Percentiles rank a stretch among this genome's conserved stretches.
Evolutionary conservation across 371 early-diverging fungal species (phyloP).

Genomic region (Blakeslea trispora): DNA sequence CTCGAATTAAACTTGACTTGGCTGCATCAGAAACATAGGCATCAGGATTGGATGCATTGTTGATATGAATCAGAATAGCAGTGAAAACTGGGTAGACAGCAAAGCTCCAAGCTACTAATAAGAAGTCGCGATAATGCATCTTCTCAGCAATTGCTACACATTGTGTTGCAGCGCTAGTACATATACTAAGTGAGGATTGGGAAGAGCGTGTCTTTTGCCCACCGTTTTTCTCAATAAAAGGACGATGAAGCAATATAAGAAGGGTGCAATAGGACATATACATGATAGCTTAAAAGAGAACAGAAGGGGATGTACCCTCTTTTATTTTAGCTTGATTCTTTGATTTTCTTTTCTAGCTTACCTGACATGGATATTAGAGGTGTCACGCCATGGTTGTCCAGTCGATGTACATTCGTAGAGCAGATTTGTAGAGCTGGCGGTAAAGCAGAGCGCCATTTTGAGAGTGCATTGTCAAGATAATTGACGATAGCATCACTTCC

Average conservation of each 20-base stretch:
- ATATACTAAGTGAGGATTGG: conserved; percentile 55
- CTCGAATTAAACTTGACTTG: conserved; percentile 29
- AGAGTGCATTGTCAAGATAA: conserved; percentile 42
- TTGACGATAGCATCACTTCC: conserved; percentile 53
- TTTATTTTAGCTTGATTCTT: not conserved
- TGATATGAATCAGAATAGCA: conserved; percentile 44
- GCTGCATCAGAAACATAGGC: conserved; percentile 35
- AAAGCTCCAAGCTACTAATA: conserved; percentile 52
- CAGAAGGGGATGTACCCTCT: not conserved
- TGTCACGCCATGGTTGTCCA: conserved; percentile 32
- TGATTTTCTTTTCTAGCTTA: conserved; percentile 10
- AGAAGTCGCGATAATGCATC: conserved; percentile 53
- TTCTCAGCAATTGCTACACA: conserved; percentile 47
- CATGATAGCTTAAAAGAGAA: conserved; percentile 36
- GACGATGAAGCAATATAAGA: conserved; percentile 58
- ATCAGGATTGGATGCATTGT: conserved; percentile 38
- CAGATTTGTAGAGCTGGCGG: conserved; percentile 47
- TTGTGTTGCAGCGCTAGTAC: conserved; percentile 59
- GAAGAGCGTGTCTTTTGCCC: conserved; percentile 30
- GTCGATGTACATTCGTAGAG: conserved; percentile 27
- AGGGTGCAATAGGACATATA: conserved; percentile 54
- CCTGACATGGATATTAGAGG: conserved; percentile 49
- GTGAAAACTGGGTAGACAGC: conserved; percentile 55
- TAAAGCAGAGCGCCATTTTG: conserved; percentile 44
- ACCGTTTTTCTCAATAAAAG: conserved; percentile 49